Evolutionary conservation across 2,329 filamentous ascomycete species (phyloP).

Genomic region (Grosmannia clavigera): DNA sequence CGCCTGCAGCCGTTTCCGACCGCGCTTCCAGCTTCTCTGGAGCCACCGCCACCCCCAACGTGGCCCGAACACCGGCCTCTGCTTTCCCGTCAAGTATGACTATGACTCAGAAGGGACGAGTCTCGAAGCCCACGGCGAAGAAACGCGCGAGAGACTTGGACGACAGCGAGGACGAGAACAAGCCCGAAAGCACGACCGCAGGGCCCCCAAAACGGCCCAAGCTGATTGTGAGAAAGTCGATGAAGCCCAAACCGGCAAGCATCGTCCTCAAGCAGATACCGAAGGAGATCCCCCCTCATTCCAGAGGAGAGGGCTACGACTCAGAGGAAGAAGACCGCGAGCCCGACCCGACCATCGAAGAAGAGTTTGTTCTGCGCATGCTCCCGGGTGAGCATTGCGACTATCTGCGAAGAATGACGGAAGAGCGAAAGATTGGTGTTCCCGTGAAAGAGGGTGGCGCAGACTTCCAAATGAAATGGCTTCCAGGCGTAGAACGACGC

Average conservation of each 20-base stretch:
- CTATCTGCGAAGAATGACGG: slow-evolving; percentile 63
- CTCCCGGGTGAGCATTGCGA: slow-evolving; percentile 74
- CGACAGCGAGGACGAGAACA: slow-evolving; percentile 32
- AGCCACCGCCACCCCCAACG: background rate
- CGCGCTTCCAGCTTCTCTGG: slow-evolving; percentile 7
- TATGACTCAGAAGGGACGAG: slow-evolving; percentile 48
- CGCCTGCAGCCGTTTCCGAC: slow-evolving; percentile 18
- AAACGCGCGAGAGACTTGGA: slow-evolving; percentile 47
- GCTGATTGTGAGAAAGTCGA: slow-evolving; percentile 27
- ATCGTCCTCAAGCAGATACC: slow-evolving; percentile 28
- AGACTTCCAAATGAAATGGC: slow-evolving; percentile 69
- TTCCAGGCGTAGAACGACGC: slow-evolving; percentile 55
- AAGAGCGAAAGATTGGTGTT: slow-evolving; percentile 64
- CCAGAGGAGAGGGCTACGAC: slow-evolving; percentile 83
- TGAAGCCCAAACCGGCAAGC: slow-evolving; percentile 32
- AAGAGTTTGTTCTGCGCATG: slow-evolving; percentile 85
- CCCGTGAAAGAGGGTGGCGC: slow-evolving; percentile 52
- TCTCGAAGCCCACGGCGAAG: slow-evolving; percentile 48
- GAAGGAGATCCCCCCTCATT: slow-evolving; percentile 51
- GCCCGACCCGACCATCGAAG: slow-evolving; percentile 74
- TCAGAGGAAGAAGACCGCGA: slow-evolving; percentile 91
- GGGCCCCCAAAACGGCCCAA: slow-evolving; percentile 39
- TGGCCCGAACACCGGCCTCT: background rate
- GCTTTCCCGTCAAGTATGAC: slow-evolving; percentile 3
- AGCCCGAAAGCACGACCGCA: slow-evolving; percentile 14